Conservation (phyloP, 2,329 filamentous ascomycete species). For the Colletotrichum lentis region DNA sequence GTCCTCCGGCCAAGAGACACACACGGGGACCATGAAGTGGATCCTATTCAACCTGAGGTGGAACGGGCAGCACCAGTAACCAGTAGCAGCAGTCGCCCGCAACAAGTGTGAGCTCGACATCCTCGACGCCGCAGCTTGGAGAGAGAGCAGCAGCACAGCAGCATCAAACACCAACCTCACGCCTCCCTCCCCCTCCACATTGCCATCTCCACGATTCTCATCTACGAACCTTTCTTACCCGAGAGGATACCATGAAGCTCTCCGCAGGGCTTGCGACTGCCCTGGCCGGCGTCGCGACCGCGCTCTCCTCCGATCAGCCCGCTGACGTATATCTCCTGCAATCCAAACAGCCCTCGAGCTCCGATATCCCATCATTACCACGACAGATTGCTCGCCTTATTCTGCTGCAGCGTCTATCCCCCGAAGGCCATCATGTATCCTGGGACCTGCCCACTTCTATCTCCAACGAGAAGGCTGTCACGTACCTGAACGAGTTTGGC, state of each 20-base stretch:
- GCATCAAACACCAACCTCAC: slow-evolving; percentile 31
- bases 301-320: slow-evolving; percentile 47
- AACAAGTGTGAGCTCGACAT: slow-evolving; percentile 21
- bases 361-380: slow-evolving; percentile 55
- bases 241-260: slow-evolving; percentile 53
- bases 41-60: not conserved
- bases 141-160: slow-evolving; percentile 23
- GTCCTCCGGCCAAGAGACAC: not conserved
- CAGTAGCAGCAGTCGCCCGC: not conserved
- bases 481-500: slow-evolving; percentile 68
- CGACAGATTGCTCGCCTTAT: slow-evolving; percentile 66
- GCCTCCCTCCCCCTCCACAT: slow-evolving; percentile 12
- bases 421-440: slow-evolving; percentile 56
- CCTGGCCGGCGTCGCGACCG: slow-evolving; percentile 51
- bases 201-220: slow-evolving; percentile 10
- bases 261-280: slow-evolving; percentile 51
- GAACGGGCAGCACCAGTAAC: slow-evolving; percentile 9
- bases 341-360: slow-evolving; percentile 45
- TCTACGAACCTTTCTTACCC: slow-evolving; percentile 9
- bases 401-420: slow-evolving; percentile 64
- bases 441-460: slow-evolving; percentile 55
- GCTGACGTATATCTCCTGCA: slow-evolving; percentile 65
- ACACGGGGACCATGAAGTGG: not conserved
- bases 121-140: slow-evolving; percentile 28
- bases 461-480: slow-evolving; percentile 58